Conservation (phyloP, 1,284 basidiomycete genomes). For the Cystobasidium pallidum region DNA sequence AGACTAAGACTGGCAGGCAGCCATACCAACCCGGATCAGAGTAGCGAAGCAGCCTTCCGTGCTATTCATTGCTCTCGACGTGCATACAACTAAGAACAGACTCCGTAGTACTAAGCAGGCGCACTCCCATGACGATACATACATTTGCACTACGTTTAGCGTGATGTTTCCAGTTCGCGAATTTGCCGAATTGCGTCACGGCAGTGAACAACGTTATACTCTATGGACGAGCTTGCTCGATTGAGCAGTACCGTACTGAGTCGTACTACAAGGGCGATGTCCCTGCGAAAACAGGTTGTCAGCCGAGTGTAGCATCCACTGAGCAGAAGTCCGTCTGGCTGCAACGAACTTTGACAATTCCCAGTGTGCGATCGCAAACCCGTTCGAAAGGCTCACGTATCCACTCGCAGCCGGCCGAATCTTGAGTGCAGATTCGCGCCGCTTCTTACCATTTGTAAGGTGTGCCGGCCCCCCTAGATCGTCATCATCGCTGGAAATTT, state of each 20-base stretch:
- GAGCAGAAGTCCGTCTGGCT: too few species aligned
- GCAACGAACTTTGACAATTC: conserved; percentile 50
- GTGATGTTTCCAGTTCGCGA: conserved; percentile 34
- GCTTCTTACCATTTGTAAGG: conserved; percentile 13
- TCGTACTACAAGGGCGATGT: conserved; percentile 76
- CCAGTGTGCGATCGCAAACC: conserved; percentile 44
- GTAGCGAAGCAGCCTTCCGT: too few species aligned
- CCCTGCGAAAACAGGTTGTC: conserved; percentile 52
- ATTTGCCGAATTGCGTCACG: conserved; percentile 60
- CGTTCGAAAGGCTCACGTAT: conserved; percentile 30
- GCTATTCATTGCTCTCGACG: too few species aligned
- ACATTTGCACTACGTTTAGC: not conserved
- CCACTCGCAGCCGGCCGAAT: conserved; percentile 27
- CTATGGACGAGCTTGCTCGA: conserved; percentile 75
- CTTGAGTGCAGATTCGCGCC: not conserved
- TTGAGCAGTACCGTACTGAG: conserved; percentile 79
- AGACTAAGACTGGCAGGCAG: not conserved
- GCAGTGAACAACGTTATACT: conserved; percentile 91
- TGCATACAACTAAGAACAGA: not conserved
- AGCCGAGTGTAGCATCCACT: too few species aligned
- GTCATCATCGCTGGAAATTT: conserved; percentile 5
- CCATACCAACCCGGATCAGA: too few species aligned
- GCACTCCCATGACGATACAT: not conserved
- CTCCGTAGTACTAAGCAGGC: not conserved
- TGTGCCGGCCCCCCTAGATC: not conserved